Conservation (phyloP, 257 asterid genomes). For the Perilla frutescens region DNA sequence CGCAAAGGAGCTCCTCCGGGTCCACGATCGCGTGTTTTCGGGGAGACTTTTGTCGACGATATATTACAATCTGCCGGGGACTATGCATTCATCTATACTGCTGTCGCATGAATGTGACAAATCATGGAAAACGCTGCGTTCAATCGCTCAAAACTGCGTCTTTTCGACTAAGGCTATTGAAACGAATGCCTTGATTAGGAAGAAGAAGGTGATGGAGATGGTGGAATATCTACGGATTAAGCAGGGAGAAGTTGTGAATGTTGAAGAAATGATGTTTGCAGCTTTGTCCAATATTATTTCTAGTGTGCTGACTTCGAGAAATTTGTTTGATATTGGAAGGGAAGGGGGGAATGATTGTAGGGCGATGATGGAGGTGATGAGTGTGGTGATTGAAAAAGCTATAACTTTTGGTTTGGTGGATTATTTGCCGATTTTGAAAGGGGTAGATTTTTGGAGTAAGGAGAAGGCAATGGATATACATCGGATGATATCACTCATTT, state of each 20-base stretch:
- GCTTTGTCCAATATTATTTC: constrained; percentile 18
- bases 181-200: background rate
- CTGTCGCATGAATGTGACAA: background rate
- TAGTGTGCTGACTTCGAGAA: constrained; percentile 11
- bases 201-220: constrained; percentile 22
- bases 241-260: background rate
- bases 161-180: constrained; percentile 32
- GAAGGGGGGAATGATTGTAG: background rate
- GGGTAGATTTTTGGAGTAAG: constrained; percentile 32
- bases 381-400: constrained; percentile 10
- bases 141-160: background rate
- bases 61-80: constrained; percentile 12
- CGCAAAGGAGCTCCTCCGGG: background rate
- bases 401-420: constrained; percentile 24
- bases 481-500: background rate
- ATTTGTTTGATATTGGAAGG: constrained; percentile 12
- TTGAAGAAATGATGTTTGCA: constrained; percentile 23
- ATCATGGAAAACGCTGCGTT: constrained; percentile 20
- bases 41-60: constrained; percentile 22
- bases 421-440: constrained; percentile 27
- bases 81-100: background rate
- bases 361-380: background rate
- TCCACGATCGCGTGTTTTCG: constrained; percentile 14
- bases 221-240: background rate
- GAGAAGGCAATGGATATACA: constrained; percentile 2